These are phyloP conservation scores for Cubamyces sp. DNA, from an alignment of 768 basidiomycete genomes.

Conservation along the genomic window DNA sequence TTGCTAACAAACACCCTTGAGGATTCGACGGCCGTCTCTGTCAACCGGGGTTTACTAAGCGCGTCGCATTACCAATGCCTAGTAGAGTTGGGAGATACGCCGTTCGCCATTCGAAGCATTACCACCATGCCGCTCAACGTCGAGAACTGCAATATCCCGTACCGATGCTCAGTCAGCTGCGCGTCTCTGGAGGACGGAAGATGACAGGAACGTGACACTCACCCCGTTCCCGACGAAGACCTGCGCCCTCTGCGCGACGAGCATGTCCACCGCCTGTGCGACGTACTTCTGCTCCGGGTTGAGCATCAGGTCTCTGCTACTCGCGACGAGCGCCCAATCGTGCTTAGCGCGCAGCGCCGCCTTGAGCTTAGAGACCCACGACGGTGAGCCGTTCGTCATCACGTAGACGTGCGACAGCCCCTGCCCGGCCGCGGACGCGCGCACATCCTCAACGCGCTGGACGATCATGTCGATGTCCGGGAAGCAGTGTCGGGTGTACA, in stretches of 20 bases:
- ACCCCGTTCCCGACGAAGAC: constrained; percentile 58
- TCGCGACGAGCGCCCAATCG: constrained; percentile 45
- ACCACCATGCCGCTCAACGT: constrained; percentile 16
- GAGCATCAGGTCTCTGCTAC: constrained; percentile 45
- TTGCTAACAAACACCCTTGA: too few relatives aligned
- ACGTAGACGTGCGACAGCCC: constrained; percentile 46
- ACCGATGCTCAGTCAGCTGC: background rate
- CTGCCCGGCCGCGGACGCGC: constrained; percentile 27
- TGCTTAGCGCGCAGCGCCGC: constrained; percentile 34
- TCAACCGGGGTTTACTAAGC: constrained; percentile 1
- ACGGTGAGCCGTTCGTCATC: constrained; percentile 47
- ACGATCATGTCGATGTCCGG: constrained; percentile 47
- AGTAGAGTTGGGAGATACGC: background rate
- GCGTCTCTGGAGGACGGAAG: background rate
- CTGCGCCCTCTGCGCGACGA: constrained; percentile 48
- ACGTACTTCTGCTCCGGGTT: constrained; percentile 47
- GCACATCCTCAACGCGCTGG: constrained; percentile 39
- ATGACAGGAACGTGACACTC: constrained; percentile 23
- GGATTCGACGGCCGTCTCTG: too few relatives aligned
- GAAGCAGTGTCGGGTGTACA: constrained; percentile 46
- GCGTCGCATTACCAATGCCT: constrained; percentile 9
- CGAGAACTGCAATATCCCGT: constrained; percentile 2
- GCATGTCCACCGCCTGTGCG: constrained; percentile 54
- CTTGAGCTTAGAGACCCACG: constrained; percentile 47
- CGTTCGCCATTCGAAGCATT: constrained; percentile 15